A percentile compares a stretch with the other conserved stretches of the same genome.
These are phyloP conservation scores for Calendula officinalis DNA, from an alignment of 129 eudicot genomes.

Conservation along the genomic window DNA sequence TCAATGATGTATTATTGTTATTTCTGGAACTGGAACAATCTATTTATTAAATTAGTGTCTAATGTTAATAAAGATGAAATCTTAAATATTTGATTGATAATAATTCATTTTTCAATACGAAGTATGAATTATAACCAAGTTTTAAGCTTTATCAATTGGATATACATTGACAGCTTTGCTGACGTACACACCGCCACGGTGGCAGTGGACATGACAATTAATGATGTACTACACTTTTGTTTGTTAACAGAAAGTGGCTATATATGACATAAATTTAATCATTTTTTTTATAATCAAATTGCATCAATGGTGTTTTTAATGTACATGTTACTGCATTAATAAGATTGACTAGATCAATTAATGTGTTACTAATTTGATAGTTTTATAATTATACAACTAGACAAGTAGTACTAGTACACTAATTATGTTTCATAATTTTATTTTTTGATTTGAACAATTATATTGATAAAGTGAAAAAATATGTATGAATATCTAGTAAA, in stretches of 20 bases:
- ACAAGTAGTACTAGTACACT: too few relatives aligned
- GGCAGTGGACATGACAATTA: background rate
- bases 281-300: conserved; percentile 20
- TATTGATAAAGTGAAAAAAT: background rate
- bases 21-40: conserved; percentile 9
- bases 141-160: background rate
- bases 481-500: too few relatives aligned
- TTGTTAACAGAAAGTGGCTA: conserved; percentile 5
- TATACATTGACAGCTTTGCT: conserved; percentile 12
- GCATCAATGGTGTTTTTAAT: conserved; percentile 6
- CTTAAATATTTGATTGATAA: conserved; percentile 1
- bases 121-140: too few relatives aligned
- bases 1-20: background rate
- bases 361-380: background rate
- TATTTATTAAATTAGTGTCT: background rate
- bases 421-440: too few relatives aligned
- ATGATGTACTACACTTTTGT: conserved; percentile 1
- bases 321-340: conserved; percentile 10
- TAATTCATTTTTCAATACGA: background rate
- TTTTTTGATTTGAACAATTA: too few relatives aligned
- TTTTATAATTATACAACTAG: background rate
- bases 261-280: background rate
- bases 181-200: conserved; percentile 7
- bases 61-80: background rate
- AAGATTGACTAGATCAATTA: background rate